Evolutionary conservation across 306 rosid genomes (phyloP).

Genomic region (Sechiopsis laciniata): DNA sequence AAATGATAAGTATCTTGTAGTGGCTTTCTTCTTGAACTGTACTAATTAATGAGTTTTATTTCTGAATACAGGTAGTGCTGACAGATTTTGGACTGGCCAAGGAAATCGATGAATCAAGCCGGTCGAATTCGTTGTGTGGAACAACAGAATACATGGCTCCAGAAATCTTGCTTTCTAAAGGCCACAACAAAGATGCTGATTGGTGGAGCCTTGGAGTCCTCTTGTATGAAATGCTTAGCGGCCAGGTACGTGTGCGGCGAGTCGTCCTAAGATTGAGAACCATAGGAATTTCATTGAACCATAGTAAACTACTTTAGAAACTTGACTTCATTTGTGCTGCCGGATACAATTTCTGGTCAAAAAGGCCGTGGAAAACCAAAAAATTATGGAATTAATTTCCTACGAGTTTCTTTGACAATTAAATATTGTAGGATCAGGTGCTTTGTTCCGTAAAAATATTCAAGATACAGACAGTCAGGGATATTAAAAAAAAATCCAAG

Average conservation of each 20-base stretch:
- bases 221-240: constrained; percentile 85
- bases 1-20: too few species aligned
- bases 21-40: constrained; percentile 16
- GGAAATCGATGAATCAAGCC: constrained; percentile 71
- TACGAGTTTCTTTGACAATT: too few species aligned
- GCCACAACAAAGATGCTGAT: constrained; percentile 94
- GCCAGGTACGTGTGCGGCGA: constrained; percentile 51
- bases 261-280: background rate
- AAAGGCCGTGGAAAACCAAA: too few species aligned
- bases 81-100: constrained; percentile 95
- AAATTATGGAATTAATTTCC: too few species aligned
- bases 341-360: too few species aligned
- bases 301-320: background rate
- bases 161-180: constrained; percentile 69
- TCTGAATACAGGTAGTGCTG: constrained; percentile 59
- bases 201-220: constrained; percentile 97
- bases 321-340: background rate
- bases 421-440: too few species aligned
- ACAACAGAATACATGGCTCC: constrained; percentile 98
- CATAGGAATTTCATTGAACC: background rate
- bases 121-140: constrained; percentile 90
- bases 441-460: too few species aligned
- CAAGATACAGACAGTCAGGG: too few species aligned
- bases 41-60: constrained; percentile 4
- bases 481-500: too few species aligned